Evolutionary conservation across 2,329 filamentous ascomycete species (phyloP).

Genomic region (Neofusicoccum ribis): DNA sequence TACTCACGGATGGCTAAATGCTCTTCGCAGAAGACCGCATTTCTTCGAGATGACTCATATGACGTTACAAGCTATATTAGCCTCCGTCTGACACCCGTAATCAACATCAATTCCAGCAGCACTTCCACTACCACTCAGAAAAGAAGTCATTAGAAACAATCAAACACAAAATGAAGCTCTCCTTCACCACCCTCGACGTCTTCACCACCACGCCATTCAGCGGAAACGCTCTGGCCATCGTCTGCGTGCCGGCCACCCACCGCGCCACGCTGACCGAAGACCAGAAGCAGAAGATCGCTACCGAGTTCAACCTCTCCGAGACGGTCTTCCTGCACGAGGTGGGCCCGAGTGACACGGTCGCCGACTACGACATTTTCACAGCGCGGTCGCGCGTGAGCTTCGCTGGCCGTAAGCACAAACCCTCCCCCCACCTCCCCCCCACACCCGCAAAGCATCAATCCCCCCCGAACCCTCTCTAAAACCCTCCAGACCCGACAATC

Average conservation of each 20-base stretch:
- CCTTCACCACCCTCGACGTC: conserved; percentile 46
- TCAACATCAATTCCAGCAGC: not conserved
- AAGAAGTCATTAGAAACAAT: not conserved
- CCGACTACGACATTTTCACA: conserved; percentile 56
- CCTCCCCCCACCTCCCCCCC: conserved; percentile 53
- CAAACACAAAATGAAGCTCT: conserved; percentile 22
- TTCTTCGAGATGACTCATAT: not conserved
- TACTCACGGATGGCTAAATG: not conserved
- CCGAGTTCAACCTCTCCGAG: conserved; percentile 61
- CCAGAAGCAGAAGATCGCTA: conserved; percentile 55
- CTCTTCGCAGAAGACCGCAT: not conserved
- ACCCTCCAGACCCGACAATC: conserved; percentile 47
- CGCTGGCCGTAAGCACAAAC: conserved; percentile 47
- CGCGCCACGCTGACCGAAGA: conserved; percentile 40
- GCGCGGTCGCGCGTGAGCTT: conserved; percentile 55
- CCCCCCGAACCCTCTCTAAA: not conserved
- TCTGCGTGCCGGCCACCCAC: conserved; percentile 44
- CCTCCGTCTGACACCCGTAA: not conserved
- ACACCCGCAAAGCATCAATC: not conserved
- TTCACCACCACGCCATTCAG: conserved; percentile 49
- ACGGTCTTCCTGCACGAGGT: conserved; percentile 55
- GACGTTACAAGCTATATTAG: not conserved
- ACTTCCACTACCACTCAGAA: not conserved
- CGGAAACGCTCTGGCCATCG: conserved; percentile 59
- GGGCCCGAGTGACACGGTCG: conserved; percentile 23